phyloP scores from a whole-genome alignment of 257 asterid species.

The Galeopsis tetrahit region DNA sequence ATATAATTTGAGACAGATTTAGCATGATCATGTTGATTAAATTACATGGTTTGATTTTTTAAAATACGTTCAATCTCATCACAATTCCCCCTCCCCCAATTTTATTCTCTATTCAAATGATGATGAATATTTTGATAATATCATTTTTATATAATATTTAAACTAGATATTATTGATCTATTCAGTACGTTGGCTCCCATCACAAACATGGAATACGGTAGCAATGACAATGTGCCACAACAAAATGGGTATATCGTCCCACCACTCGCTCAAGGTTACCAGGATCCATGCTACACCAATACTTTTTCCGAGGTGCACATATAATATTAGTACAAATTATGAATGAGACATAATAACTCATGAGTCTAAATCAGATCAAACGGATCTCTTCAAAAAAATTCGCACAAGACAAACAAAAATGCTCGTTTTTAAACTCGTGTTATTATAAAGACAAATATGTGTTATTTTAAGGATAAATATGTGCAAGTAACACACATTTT shows the following conservation, averaged over 20 bases:
- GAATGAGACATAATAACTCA: too few relatives aligned
- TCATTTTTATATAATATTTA: background rate
- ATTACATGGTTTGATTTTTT: background rate
- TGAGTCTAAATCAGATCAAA: too few relatives aligned
- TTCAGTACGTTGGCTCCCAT: background rate
- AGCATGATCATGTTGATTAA: too few relatives aligned
- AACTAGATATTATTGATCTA: background rate
- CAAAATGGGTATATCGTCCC: constrained; percentile 8
- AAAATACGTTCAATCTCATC: too few relatives aligned
- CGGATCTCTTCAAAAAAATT: too few relatives aligned
- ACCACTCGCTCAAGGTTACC: constrained; percentile 10
- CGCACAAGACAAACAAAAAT: too few relatives aligned
- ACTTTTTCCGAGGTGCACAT: constrained; percentile 32
- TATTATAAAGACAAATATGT: too few relatives aligned
- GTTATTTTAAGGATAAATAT: too few relatives aligned
- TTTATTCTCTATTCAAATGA: background rate
- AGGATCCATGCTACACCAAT: background rate
- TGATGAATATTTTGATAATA: background rate
- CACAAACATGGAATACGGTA: constrained; percentile 3
- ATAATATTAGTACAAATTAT: background rate
- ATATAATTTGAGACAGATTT: too few relatives aligned
- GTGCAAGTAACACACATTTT: too few relatives aligned
- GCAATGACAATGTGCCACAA: constrained; percentile 12
- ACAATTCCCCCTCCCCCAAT: background rate
- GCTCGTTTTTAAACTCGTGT: too few relatives aligned